Evolutionary conservation across 176 grass and related monocot species (phyloP).

Genomic region (Chloris gayana): DNA sequence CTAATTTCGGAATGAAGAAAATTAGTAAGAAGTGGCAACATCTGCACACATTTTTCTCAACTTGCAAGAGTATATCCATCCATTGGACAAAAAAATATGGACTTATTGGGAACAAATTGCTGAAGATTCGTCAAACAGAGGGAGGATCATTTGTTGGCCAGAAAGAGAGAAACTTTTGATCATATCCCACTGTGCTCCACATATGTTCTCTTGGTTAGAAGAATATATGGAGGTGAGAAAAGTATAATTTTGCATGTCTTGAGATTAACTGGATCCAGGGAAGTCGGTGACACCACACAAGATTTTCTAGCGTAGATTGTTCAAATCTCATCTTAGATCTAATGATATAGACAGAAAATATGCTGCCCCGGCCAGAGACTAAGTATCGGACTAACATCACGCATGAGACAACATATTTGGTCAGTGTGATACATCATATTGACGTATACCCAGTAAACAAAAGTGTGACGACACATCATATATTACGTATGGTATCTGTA

Average conservation of each 20-base stretch:
- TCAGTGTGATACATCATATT: slow-evolving; percentile 4
- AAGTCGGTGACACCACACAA: neutral
- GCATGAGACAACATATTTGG: slow-evolving; percentile 24
- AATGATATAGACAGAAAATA: neutral
- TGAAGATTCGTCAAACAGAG: neutral
- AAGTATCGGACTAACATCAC: neutral
- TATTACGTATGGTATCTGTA: neutral
- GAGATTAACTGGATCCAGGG: neutral
- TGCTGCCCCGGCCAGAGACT: neutral
- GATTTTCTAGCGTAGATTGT: neutral
- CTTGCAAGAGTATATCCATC: neutral
- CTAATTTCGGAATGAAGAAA: slow-evolving; percentile 13
- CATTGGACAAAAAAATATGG: neutral
- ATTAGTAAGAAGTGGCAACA: neutral
- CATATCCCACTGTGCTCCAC: neutral
- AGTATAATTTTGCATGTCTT: neutral
- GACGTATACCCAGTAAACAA: too few species aligned
- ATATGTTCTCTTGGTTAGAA: neutral
- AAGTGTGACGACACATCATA: neutral
- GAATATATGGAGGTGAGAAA: slow-evolving; percentile 27
- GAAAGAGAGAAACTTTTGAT: neutral
- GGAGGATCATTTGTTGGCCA: neutral
- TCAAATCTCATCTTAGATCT: neutral
- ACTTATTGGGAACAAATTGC: neutral
- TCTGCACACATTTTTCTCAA: neutral